Base-by-base conservation (phyloP, 2,329 filamentous ascomycete species). In the Beauveria australis region DNA sequence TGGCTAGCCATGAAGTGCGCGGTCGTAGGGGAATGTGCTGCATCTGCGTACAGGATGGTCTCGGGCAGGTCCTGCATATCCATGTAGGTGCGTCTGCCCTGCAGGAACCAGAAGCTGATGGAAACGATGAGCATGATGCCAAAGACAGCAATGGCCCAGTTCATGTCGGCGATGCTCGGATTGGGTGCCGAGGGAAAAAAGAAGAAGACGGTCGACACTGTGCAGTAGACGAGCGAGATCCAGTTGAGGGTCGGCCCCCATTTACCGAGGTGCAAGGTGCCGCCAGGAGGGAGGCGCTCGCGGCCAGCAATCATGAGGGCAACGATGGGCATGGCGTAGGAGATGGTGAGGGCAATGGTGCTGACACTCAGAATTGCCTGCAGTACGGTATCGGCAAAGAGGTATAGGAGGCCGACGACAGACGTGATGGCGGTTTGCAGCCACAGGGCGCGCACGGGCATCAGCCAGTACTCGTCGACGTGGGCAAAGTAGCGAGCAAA, bases 131-230 rank as follows among this genome's bases (percentile, higher is more conserved):
- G 63, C 79, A 83, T 81, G 24, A 82, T 74, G 1, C 79, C 81
- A 64, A 83, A 83, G 1, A 83, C 80, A 1, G 77, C 81, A 64
- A 83, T 82, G 6, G 81, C 81, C 65, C 78, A 83, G 67, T 83
- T 83, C 81, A 83, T 83, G 62, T 83, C 79, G n/a, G 70, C 69
- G 0, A 72, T 67, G 0, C 74, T 63, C 0, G 81, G 80, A 61
- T 75, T 75, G 0, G 80, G 81, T 0, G 61, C 62, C 0, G 69
- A 69, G 0, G 80, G 80, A 64, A 83, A 83, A 66, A 83, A 79
- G 74, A 82, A 83, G 68, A 83, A 82, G 28, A 83, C 73, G 0
- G 79, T 80, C 1, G 79, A 82, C 58, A 82, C 67, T 55, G 68
- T 68, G 65, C 80, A 82, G 68, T 82, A 83, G 12, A 81, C 64